Evolutionary conservation across 179 eudicot species (phyloP).

Genomic region (Patellifolia procumbens): DNA sequence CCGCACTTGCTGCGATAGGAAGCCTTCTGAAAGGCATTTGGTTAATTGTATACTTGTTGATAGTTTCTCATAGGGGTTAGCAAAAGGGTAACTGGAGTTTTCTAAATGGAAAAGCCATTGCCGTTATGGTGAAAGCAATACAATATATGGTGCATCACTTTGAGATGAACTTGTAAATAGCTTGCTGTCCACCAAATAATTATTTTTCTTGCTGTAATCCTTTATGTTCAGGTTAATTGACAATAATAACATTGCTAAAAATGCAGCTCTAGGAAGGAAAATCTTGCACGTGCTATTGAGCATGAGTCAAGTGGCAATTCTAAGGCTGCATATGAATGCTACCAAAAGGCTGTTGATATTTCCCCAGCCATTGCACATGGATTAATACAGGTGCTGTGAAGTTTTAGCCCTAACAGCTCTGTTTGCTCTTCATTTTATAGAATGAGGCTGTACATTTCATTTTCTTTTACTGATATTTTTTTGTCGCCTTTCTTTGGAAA

Average conservation of each 20-base stretch:
- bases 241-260: not conserved
- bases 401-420: not conserved
- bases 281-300: constrained; percentile 82
- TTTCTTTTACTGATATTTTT: not conserved
- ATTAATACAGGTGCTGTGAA: constrained; percentile 69
- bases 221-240: not conserved
- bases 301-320: constrained; percentile 89
- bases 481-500: not conserved
- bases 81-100: not conserved
- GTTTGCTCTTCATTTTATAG: not conserved
- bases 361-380: constrained; percentile 85
- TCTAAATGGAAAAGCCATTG: not conserved
- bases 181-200: not conserved
- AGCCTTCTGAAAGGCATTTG: not conserved
- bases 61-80: not conserved
- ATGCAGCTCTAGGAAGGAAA: constrained; percentile 87
- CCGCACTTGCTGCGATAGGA: not conserved
- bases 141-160: not conserved
- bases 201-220: not conserved
- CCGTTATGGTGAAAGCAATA: not conserved
- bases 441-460: not conserved
- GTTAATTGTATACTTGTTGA: not conserved
- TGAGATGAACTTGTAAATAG: not conserved
- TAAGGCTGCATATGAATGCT: constrained; percentile 86
- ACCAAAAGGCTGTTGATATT: constrained; percentile 92